Conservation (phyloP, 1,284 basidiomycete species). For the Mycena sp. region DNA sequence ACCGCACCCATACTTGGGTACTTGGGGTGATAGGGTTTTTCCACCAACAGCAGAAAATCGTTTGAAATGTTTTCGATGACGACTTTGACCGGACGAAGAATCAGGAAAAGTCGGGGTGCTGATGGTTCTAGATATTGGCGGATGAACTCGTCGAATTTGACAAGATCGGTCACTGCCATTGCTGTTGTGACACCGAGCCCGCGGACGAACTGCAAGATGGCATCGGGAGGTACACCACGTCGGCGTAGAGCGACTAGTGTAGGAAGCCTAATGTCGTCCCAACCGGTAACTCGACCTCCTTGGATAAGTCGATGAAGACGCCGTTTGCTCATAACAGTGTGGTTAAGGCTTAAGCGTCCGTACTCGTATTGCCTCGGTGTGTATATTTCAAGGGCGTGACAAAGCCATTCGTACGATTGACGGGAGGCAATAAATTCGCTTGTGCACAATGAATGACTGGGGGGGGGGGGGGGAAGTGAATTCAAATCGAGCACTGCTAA, state of each 20-base stretch:
- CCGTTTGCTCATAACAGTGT: constrained; percentile 96
- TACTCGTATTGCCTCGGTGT: constrained; percentile 99
- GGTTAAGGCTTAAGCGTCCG: constrained; percentile 91
- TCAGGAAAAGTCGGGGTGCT: constrained; percentile 92
- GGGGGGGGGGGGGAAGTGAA: not conserved
- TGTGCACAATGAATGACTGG: constrained; percentile 95
- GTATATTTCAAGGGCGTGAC: constrained; percentile 94
- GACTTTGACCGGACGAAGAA: constrained; percentile 90
- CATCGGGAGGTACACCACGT: constrained; percentile 94
- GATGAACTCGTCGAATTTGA: constrained; percentile 91
- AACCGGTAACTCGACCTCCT: constrained; percentile 85
- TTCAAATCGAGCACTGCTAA: not conserved
- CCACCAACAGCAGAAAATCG: constrained; percentile 84
- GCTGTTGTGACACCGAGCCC: constrained; percentile 92
- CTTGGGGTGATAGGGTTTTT: constrained; percentile 95
- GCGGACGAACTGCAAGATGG: constrained; percentile 92
- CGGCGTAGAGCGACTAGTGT: constrained; percentile 95
- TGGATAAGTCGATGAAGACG: constrained; percentile 93
- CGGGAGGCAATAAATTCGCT: constrained; percentile 95
- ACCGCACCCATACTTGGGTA: constrained; percentile 87
- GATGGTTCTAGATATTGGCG: constrained; percentile 90
- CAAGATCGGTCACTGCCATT: constrained; percentile 84
- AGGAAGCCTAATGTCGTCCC: constrained; percentile 99
- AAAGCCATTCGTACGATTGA: constrained; percentile 98
- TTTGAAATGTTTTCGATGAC: constrained; percentile 91